Conservation (phyloP, 2,329 filamentous ascomycete genomes). For the Aureobasidium leucospermi region DNA sequence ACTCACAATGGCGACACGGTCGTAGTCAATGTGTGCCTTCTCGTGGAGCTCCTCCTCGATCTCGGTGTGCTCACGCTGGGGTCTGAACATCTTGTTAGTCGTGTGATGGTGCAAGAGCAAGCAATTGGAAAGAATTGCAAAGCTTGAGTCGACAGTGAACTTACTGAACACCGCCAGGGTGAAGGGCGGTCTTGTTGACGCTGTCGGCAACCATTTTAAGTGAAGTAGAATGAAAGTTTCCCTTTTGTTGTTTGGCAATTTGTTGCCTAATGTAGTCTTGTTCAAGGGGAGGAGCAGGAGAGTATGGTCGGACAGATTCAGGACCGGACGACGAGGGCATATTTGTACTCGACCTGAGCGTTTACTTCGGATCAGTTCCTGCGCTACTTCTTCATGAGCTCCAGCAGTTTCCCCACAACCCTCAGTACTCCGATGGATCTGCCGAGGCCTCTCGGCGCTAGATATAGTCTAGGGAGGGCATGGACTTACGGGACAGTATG, state of each 20-base stretch:
- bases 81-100: constrained; percentile 44
- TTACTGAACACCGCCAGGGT: constrained; percentile 85
- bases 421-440: constrained; percentile 10
- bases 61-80: constrained; percentile 83
- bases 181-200: constrained; percentile 87
- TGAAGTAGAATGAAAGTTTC: constrained; percentile 53
- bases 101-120: constrained; percentile 15
- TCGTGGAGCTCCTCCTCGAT: constrained; percentile 97
- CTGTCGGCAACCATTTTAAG: constrained; percentile 43
- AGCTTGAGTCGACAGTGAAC: constrained; percentile 33
- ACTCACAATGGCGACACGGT: constrained; percentile 92
- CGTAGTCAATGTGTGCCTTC: constrained; percentile 97
- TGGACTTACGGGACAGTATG: background rate
- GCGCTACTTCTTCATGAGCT: constrained; percentile 8
- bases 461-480: background rate
- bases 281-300: constrained; percentile 32
- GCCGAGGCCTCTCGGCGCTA: constrained; percentile 4
- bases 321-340: background rate
- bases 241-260: constrained; percentile 49
- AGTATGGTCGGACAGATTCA: constrained; percentile 15
- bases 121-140: background rate
- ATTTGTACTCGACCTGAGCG: constrained; percentile 14
- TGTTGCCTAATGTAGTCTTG: constrained; percentile 53
- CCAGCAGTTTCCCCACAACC: constrained; percentile 7
- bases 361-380: background rate